phyloP scores from a whole-genome alignment of 805 yeast species.

The Candida tallmaniae region DNA sequence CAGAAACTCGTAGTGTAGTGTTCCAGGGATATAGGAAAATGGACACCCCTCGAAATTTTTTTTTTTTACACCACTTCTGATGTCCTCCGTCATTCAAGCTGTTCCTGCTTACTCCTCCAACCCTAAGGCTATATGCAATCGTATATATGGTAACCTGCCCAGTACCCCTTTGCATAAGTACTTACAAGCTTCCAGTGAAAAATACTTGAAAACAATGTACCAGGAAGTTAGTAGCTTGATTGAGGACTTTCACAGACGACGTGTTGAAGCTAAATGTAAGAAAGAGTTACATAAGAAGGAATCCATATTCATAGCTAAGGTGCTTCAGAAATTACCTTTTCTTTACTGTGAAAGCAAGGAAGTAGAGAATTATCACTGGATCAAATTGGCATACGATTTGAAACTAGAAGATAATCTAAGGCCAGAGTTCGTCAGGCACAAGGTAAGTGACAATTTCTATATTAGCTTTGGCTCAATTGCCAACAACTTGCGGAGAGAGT shows the following conservation, averaged over 20 bases:
- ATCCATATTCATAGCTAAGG: conserved; percentile 5
- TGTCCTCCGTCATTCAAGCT: neutral
- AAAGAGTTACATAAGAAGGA: conserved; percentile 5
- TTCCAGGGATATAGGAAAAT: too few relatives aligned
- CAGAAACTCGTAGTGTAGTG: too few relatives aligned
- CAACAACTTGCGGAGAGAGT: conserved; percentile 13
- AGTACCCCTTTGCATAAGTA: neutral
- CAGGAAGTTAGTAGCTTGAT: neutral
- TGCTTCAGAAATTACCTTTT: conserved; percentile 13
- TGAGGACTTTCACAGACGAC: conserved; percentile 1
- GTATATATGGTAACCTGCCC: neutral
- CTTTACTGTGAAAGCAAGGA: conserved; percentile 9
- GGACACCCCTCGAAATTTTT: too few relatives aligned
- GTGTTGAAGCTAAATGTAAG: neutral
- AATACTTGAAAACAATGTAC: neutral
- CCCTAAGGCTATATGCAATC: neutral
- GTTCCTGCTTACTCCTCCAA: neutral
- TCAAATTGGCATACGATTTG: conserved; percentile 13
- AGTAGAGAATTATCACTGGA: conserved; percentile 15
- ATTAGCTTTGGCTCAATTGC: conserved; percentile 16
- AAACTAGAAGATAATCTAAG: conserved; percentile 2
- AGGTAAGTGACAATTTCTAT: conserved; percentile 12
- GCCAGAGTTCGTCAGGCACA: conserved; percentile 13
- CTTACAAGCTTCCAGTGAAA: neutral
- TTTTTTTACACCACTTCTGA: too few relatives aligned